phyloP scores from a whole-genome alignment of 805 yeast species.

The Debaryomyces castellii region DNA sequence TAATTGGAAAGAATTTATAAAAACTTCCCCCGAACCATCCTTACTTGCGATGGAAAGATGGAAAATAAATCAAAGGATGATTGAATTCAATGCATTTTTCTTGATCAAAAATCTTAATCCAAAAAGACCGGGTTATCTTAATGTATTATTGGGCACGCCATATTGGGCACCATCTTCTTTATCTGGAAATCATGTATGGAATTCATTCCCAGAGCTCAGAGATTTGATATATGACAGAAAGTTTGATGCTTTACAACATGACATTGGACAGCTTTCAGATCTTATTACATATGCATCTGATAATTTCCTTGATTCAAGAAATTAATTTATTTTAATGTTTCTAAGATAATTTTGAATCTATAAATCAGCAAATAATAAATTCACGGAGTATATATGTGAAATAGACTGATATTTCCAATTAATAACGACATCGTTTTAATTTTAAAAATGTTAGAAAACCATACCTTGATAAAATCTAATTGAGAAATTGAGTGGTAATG shows the following conservation, averaged over 20 bases:
- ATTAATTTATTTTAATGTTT: background rate
- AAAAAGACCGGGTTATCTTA: conserved; percentile 64
- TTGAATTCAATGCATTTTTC: conserved; percentile 54
- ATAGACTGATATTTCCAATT: too few species aligned
- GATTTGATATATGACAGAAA: conserved; percentile 57
- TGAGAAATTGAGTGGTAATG: too few species aligned
- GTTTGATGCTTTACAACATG: conserved; percentile 53
- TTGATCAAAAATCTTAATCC: conserved; percentile 44
- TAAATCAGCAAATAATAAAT: background rate
- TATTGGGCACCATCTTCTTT: conserved; percentile 48
- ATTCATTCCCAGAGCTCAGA: conserved; percentile 74
- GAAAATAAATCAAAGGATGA: conserved; percentile 75
- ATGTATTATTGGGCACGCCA: conserved; percentile 69
- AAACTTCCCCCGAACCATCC: conserved; percentile 60
- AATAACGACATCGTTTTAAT: too few species aligned
- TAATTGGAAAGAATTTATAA: conserved; percentile 58
- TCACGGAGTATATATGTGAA: too few species aligned
- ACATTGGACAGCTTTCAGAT: conserved; percentile 44
- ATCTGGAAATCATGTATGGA: conserved; percentile 45
- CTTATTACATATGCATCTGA: conserved; percentile 18
- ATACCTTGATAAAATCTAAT: too few species aligned
- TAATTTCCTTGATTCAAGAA: conserved; percentile 1
- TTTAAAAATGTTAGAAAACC: too few species aligned
- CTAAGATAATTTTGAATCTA: too few species aligned
- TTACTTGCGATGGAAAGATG: conserved; percentile 68